Percentiles rank a stretch among this genome's conserved stretches.
Evolutionary conservation across 2,329 filamentous ascomycete species (phyloP).

Genomic region (Calonectria ilicicola): DNA sequence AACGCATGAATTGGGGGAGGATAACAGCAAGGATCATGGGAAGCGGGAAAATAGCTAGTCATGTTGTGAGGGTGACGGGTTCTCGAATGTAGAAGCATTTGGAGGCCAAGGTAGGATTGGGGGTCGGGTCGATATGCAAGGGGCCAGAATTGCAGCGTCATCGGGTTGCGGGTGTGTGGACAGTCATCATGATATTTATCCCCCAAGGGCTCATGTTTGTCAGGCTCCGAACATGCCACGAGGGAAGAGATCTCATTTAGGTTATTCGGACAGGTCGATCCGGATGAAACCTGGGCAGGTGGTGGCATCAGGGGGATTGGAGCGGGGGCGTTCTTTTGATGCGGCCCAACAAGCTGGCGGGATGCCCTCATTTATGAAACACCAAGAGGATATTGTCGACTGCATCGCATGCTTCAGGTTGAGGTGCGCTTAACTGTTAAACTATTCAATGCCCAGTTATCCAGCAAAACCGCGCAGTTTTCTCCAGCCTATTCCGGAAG

Average conservation of each 20-base stretch:
- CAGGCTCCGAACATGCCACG: not conserved
- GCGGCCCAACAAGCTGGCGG: not conserved
- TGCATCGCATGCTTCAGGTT: conserved; percentile 15
- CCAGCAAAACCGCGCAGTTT: not conserved
- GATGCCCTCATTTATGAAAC: not conserved
- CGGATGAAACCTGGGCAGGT: not conserved
- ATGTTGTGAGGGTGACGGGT: not conserved
- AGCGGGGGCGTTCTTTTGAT: not conserved
- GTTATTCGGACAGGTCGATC: conserved; percentile 11
- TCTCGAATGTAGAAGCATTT: not conserved
- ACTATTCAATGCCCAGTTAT: no score
- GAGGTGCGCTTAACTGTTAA: not conserved
- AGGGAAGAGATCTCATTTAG: conserved; percentile 6
- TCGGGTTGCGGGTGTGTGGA: not conserved
- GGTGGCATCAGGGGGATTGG: not conserved
- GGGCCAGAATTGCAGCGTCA: not conserved
- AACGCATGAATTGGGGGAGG: not conserved
- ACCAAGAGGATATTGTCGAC: not conserved
- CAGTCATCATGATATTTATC: conserved; percentile 3
- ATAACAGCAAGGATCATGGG: not conserved
- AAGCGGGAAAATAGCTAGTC: not conserved
- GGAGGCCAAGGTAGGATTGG: not conserved
- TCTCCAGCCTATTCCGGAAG: conserved; percentile 7
- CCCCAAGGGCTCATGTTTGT: not conserved
- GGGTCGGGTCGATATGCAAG: not conserved